Evolutionary conservation across 768 basidiomycete species (phyloP), one percentile per base, ranked within the genome.

Genomic region (Leucocoprinus birnbaumii): DNA sequence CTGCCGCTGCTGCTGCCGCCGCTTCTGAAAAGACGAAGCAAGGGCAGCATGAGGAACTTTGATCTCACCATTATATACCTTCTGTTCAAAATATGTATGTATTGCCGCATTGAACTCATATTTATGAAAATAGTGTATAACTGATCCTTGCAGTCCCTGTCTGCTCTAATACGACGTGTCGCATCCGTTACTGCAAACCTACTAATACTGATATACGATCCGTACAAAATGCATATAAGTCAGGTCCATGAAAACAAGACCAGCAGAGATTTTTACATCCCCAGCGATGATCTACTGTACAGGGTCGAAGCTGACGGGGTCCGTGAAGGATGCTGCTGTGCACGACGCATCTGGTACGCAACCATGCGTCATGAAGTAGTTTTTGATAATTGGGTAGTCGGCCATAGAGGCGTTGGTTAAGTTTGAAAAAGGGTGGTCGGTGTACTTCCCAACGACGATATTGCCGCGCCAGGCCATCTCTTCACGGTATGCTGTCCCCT

Each of bases 381-480:
- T 92, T 66, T 88, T 86, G 57, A 92, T 68, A 58, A 92, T 80
- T 2, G 90, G 86, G 59, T 90, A 92, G 64, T 91, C 90, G 35
- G 89, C 85, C 80, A 90, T 91, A n/a, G 86, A 83, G 21, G 82
- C 83, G 64, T 90, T 77, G 19, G 84, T 81, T 80, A 91, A 80
- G 5, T 75, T 76, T 5, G 73, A 69, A 63, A 80, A 83, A 0
- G 81, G 80, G 47, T 74, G 73, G 47, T 79, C 79, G 26, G 70
- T 71, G 61, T 80, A 92, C 68, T 91, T 92, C 38, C 85, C 88
- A 42, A 90, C 73, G 59, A 92, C 73, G 51, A 92, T 79, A 68
- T 91, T 90, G 21, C 90, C 90, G 47, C 87, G 80, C 90, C 90
- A 92, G 40, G 89, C 87, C 53, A 63, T 62, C 51, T 80, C 77